Conservation (phyloP, 2,329 filamentous ascomycete species). For the Fusarium abutilonis region DNA sequence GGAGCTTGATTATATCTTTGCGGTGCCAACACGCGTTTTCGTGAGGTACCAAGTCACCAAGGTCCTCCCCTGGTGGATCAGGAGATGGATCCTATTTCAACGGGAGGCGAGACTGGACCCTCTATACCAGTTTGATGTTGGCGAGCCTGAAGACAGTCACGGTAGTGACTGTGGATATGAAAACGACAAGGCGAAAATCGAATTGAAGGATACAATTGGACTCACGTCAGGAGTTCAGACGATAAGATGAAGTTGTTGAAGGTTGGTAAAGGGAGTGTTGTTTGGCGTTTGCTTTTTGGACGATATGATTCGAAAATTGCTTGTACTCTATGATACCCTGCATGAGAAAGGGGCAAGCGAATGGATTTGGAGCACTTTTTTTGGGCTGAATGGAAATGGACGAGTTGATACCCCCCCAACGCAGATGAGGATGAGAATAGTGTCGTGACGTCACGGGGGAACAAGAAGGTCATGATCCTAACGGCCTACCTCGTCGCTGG, state of each 20-base stretch:
- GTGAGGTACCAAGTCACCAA: slow-evolving; percentile 66
- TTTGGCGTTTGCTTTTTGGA: slow-evolving; percentile 28
- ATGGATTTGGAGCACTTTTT: slow-evolving; percentile 29
- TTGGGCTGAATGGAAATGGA: slow-evolving; percentile 16
- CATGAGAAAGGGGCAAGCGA: slow-evolving; percentile 35
- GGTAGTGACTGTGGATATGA: slow-evolving; percentile 48
- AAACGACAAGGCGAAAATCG: slow-evolving; percentile 53
- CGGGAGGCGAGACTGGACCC: slow-evolving; percentile 55
- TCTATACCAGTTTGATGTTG: slow-evolving; percentile 55
- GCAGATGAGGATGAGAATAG: slow-evolving; percentile 1
- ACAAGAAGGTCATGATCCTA: slow-evolving; percentile 12
- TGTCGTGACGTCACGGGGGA: slow-evolving; percentile 25
- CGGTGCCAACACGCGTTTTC: slow-evolving; percentile 67
- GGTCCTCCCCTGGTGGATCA: slow-evolving; percentile 69
- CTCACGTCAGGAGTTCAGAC: slow-evolving; percentile 42
- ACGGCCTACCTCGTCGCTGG: slow-evolving; percentile 5
- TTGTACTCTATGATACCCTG: slow-evolving; percentile 43
- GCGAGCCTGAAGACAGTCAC: slow-evolving; percentile 47
- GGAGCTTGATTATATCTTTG: slow-evolving; percentile 69
- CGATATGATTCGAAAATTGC: slow-evolving; percentile 25
- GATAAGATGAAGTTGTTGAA: slow-evolving; percentile 12
- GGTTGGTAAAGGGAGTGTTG: slow-evolving; percentile 1
- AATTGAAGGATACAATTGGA: slow-evolving; percentile 52
- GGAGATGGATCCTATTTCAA: slow-evolving; percentile 64
- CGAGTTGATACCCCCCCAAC: slow-evolving; percentile 9